These are phyloP conservation scores for Erysiphe neolycopersici DNA, from an alignment of 2,329 filamentous ascomycete genomes.

Conservation along the genomic window DNA sequence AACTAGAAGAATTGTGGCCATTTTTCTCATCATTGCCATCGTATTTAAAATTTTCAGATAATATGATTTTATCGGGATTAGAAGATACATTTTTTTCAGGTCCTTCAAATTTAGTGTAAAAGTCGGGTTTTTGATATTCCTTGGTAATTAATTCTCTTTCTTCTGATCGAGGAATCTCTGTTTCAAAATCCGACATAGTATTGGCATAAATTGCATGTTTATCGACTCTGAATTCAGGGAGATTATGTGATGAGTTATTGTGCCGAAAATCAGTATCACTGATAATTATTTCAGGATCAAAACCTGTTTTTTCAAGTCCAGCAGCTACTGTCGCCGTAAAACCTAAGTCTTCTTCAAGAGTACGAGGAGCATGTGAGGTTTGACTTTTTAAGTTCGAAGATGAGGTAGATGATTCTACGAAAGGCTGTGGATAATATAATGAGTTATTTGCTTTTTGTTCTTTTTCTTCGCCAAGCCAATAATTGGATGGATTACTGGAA, in stretches of 20 bases:
- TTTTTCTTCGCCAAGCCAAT: not conserved
- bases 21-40: too few relatives aligned
- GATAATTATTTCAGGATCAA: slow-evolving; percentile 43
- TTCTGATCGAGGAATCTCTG: not conserved
- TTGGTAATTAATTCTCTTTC: not conserved
- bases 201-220: slow-evolving; percentile 25
- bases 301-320: slow-evolving; percentile 39
- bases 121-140: too few relatives aligned
- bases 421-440: not conserved
- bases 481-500: not conserved
- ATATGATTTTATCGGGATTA: too few relatives aligned
- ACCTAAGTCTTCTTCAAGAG: slow-evolving; percentile 38
- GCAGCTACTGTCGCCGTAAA: slow-evolving; percentile 46
- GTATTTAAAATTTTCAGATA: too few relatives aligned
- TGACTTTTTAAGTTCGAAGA: slow-evolving; percentile 1
- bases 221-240: slow-evolving; percentile 19
- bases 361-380: slow-evolving; percentile 29
- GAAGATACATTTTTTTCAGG: too few relatives aligned
- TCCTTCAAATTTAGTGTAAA: too few relatives aligned
- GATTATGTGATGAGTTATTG: slow-evolving; percentile 35
- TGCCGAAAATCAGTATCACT: slow-evolving; percentile 35
- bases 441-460: slow-evolving; percentile 2
- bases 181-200: slow-evolving; percentile 19
- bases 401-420: not conserved
- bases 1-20: too few relatives aligned